Evolutionary conservation across 345 rosid species (phyloP).

Genomic region (Raphanus raphanistrum): DNA sequence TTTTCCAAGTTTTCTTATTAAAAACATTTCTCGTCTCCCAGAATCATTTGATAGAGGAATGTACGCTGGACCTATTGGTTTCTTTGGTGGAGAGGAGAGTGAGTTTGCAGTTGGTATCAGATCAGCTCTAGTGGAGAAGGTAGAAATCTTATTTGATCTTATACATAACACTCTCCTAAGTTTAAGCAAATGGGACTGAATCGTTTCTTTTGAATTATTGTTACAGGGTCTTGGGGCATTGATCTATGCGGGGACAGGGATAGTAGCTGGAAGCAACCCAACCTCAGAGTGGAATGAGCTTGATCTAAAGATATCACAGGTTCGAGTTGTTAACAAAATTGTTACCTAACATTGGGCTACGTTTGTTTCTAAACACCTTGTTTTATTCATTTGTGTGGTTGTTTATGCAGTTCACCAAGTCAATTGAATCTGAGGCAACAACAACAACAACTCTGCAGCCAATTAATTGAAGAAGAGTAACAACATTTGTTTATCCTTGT

Average conservation of each 20-base stretch:
- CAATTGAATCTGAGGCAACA: conserved; percentile 32
- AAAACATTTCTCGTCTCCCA: conserved; percentile 24
- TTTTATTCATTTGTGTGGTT: background rate
- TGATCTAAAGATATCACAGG: conserved; percentile 95
- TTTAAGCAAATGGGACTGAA: conserved; percentile 1
- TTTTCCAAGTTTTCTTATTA: background rate
- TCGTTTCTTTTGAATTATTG: background rate
- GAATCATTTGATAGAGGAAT: conserved; percentile 92
- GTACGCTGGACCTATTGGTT: conserved; percentile 98
- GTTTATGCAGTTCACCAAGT: conserved; percentile 36
- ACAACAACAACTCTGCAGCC: conserved; percentile 28
- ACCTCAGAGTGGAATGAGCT: conserved; percentile 92
- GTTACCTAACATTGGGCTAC: background rate
- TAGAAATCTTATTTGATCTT: conserved; percentile 18
- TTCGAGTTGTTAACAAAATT: conserved; percentile 19
- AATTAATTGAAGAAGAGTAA: conserved; percentile 21
- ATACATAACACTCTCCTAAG: background rate
- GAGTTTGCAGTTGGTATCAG: conserved; percentile 97
- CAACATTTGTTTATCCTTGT: conserved; percentile 7
- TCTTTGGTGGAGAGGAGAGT: conserved; percentile 94
- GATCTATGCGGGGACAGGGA: conserved; percentile 92
- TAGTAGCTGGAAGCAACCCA: conserved; percentile 86
- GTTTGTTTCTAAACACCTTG: background rate
- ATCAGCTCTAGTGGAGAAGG: conserved; percentile 91
- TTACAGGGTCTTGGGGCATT: conserved; percentile 77